phyloP scores from a whole-genome alignment of 2,329 filamentous ascomycete species.

The Colletotrichum cereale region DNA sequence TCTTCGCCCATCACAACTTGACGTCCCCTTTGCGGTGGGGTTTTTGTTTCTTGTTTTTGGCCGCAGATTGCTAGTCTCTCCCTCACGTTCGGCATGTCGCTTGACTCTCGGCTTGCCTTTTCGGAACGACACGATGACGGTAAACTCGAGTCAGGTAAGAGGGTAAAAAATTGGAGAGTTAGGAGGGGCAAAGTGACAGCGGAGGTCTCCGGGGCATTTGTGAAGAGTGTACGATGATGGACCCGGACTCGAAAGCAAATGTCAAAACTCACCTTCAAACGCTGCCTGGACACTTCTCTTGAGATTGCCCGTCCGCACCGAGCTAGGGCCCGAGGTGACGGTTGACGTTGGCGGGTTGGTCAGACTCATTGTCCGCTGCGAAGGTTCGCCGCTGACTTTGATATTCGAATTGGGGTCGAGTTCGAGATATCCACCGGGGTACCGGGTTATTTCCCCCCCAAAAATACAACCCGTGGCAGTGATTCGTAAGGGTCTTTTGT shows the following conservation, averaged over 20 bases:
- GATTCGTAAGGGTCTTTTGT: neutral
- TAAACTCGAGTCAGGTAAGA: slow-evolving; percentile 31
- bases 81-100: slow-evolving; percentile 15
- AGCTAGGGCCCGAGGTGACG: slow-evolving; percentile 62
- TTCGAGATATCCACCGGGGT: slow-evolving; percentile 14
- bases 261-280: slow-evolving; percentile 67
- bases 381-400: slow-evolving; percentile 25
- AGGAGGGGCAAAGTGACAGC: neutral
- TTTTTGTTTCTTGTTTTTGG: neutral
- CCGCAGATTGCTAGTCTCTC: slow-evolving; percentile 1
- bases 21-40: neutral
- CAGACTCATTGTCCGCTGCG: slow-evolving; percentile 59
- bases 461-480: slow-evolving; percentile 9
- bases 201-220: neutral
- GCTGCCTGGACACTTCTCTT: slow-evolving; percentile 72
- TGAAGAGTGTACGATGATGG: slow-evolving; percentile 3
- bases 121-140: slow-evolving; percentile 24
- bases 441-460: slow-evolving; percentile 8
- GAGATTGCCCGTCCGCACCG: slow-evolving; percentile 57
- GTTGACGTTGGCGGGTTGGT: slow-evolving; percentile 67
- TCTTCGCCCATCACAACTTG: neutral
- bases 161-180: slow-evolving; percentile 26
- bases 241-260: slow-evolving; percentile 32
- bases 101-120: slow-evolving; percentile 23
- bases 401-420: slow-evolving; percentile 15